Base-by-base conservation (phyloP, 2,329 filamentous ascomycete genomes). In the Saccharata proteae region DNA sequence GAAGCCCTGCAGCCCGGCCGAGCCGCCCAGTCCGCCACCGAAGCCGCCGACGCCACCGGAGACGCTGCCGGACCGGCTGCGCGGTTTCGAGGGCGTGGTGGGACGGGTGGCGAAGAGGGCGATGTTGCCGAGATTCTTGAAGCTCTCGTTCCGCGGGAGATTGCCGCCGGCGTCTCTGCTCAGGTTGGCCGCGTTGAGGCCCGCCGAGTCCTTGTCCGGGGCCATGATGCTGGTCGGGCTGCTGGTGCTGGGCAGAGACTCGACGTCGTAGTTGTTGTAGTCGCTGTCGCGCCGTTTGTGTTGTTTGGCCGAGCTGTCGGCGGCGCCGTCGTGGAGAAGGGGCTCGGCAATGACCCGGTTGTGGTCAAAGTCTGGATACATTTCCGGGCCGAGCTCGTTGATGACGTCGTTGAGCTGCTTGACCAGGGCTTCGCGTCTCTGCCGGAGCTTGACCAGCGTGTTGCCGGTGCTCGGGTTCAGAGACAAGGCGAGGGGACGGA, bases 321-420 rank as follows among this genome's bases (percentile, higher is more conserved):
- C 32, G 10, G 32, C 47, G 17, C 28, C 36, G 13, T 41, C 39
- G 9, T 40, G 32, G 6, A 43, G 39, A 36, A 54, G 53, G 2
- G 54, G 51, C 25, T 57, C 51, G n/a, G 48, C 42, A 29, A 59
- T 44, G 32, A 59, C 56, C 30, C 55, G 51, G 20, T 54, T 51
- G 3, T 47, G 46, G 35, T 59, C 48, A 36, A 59, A 98, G 61
- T 98, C 90, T n/a, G 85, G 79, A 61, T 92, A 98, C 63, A 98
- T 78, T 51, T 96, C 86, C 0, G 90, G 90, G 0, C 90, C 90
- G 9, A 98, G 74, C 12, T 81, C 84, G 57, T 98, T 96, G 65
- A 98, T 93, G 27, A 93, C 68, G 3, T 90, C 75, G 2, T 86
- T 93, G 22, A 98, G 85, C 49, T 90, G 73, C 7, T 72, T 67